phyloP scores from a whole-genome alignment of 1,284 basidiomycete species.

The Exobasidium rhododendri region DNA sequence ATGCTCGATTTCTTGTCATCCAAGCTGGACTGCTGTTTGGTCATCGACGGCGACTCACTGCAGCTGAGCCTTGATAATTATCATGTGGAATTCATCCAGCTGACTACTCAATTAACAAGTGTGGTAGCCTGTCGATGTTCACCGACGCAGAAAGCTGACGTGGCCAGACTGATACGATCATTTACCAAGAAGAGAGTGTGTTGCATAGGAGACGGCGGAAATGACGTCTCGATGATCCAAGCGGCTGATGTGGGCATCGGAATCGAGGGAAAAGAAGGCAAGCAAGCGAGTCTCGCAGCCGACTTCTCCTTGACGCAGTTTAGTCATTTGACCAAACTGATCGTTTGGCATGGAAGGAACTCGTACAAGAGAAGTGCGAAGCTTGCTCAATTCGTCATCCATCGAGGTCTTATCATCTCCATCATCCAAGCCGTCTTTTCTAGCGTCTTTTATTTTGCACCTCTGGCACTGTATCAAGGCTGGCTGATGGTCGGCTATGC shows the following conservation, averaged over 20 bases:
- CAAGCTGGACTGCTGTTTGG: conserved; percentile 93
- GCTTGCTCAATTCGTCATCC: conserved; percentile 96
- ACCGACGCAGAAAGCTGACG: conserved; percentile 97
- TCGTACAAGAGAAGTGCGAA: conserved; percentile 97
- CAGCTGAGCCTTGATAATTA: conserved; percentile 76
- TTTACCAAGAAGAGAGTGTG: conserved; percentile 92
- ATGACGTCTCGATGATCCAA: conserved; percentile 95
- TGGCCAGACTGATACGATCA: conserved; percentile 82
- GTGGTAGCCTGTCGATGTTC: conserved; percentile 98
- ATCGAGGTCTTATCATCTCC: conserved; percentile 88
- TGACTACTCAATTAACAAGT: conserved; percentile 89
- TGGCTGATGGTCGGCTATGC: conserved; percentile 96
- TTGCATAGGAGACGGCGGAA: conserved; percentile 93
- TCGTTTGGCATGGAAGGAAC: conserved; percentile 95
- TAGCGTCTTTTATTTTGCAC: conserved; percentile 97
- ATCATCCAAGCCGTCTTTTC: conserved; percentile 87
- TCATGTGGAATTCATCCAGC: conserved; percentile 88
- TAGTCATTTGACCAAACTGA: conserved; percentile 85
- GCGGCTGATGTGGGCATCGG: conserved; percentile 91
- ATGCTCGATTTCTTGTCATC: conserved; percentile 92
- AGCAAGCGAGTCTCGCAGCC: conserved; percentile 93
- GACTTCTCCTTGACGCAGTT: conserved; percentile 98
- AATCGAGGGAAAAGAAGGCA: conserved; percentile 98
- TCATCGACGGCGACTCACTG: conserved; percentile 96
- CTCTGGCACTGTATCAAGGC: conserved; percentile 95